Evolutionary conservation across 1,284 basidiomycete species (phyloP), one percentile per base, ranked within the genome.

Genomic region (Xerocomus amazonicus): DNA sequence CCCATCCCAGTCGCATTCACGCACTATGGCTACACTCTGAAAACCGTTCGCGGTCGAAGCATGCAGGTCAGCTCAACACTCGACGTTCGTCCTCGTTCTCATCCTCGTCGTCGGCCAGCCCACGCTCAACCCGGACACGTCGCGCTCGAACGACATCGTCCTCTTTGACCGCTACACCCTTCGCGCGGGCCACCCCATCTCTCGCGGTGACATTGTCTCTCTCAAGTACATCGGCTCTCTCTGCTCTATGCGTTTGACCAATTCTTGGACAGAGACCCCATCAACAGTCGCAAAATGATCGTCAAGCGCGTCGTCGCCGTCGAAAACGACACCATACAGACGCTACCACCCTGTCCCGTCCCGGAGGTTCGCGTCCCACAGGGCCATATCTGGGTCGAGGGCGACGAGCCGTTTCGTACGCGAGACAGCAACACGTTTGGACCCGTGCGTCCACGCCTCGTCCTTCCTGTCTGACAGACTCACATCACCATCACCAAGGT

Each of bases 381-480:
- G 53, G 86, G 85, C 1, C 79, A 87, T 54, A 72, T 80, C 37
- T 90, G 87, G 87, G 74, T 90, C 44, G 87, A 89, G 77, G 85
- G 85, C 79, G 51, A 52, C 67, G 59, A 44, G 17, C 35, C 50
- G 17, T 53, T 54, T 36, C 74, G 78, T 51, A 85, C 81, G 9
- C 74, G 82, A 51, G 87, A 89, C 60, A 88, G 85, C 68, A 89
- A 88, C 62, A 66, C 71, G 9, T 87, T 86, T 60, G 87, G 87
- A 26, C 81, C 87, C 3, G 86, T 88, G 59, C 50, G 76, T 46
- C 34, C 2, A 31, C 13, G 4, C 19, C 19, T 23, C 19, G 19
- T 23, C 26, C 12, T 26, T n/a, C 17, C 12, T 42, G 10, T 34
- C 26, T 37, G n/a, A 2, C 19, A 3, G 10, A 26, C 36, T 23